Evolutionary conservation across 2,329 filamentous ascomycete genomes (phyloP), one percentile per base, ranked within the genome.

Genomic region (Colletotrichum siamense): DNA sequence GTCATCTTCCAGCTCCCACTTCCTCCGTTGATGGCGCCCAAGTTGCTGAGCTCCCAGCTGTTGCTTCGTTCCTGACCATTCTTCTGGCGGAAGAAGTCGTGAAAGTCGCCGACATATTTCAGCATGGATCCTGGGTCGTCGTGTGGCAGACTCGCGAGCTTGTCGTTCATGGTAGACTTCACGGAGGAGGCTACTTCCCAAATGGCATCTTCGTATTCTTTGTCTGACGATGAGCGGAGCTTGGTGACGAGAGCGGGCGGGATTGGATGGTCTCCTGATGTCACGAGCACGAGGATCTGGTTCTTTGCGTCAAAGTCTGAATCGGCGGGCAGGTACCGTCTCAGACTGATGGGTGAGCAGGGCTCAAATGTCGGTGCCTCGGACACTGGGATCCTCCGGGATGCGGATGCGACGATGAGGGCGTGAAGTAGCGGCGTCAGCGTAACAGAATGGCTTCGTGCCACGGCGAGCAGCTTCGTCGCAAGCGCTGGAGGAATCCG

Each of bases 21-120:
- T 2, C 61, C 26, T 62, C 70, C 36, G 12, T 78, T 8, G n/a
- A 89, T 79, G 16, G 83, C 83, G 1, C 91, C 90, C 7, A 91
- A 75, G 79, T 92, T 92, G 76, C 88, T 91, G 6, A 92, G 79
- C 76, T 89, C 87, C 87, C 89, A 92, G 1, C 88, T 87, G 5
- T 79, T 79, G 3, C 83, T 80, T 12, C 89, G 85, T 15, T 82
- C 79, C 69, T 83, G 81, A 1, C 89, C 89, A 18, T 90, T 79
- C 78, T 87, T 87, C 1, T 81, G 79, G 6, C 79, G 76, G 78
- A 87, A 88, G 76, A 85, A 87, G 3, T 79, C 78, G 52, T 82
- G 80, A 82, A 87, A 89, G 82, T 92, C 86, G 3, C 80, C 55
- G 7, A 91, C 80, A 66, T 85, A 86, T 4, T 79, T 78, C 16